Conservation (phyloP, 305 asterid species). For the Solanum hybrid region DNA sequence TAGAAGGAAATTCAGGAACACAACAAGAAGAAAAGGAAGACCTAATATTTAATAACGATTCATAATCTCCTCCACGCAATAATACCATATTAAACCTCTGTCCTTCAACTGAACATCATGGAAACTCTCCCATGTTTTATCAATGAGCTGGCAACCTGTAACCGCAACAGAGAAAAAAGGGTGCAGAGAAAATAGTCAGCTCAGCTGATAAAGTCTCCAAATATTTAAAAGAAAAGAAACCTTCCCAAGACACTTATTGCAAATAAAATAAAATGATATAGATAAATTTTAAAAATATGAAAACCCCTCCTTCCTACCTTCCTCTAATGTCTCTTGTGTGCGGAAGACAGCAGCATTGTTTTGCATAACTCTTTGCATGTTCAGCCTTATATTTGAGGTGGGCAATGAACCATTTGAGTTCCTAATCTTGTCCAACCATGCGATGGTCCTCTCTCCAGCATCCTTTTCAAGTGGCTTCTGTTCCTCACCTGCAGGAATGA, state of each 20-base stretch:
- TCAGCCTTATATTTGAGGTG: conserved; percentile 79
- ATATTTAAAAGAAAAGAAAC: background rate
- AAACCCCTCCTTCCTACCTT: conserved; percentile 40
- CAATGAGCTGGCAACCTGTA: conserved; percentile 83
- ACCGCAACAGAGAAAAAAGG: conserved; percentile 7
- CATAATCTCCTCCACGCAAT: conserved; percentile 1
- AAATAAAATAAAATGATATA: too few relatives aligned
- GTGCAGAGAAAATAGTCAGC: background rate
- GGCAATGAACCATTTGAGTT: conserved; percentile 89
- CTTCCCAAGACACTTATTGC: background rate
- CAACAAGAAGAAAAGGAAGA: background rate
- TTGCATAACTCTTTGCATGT: conserved; percentile 95
- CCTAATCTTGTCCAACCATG: conserved; percentile 93
- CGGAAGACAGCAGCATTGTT: conserved; percentile 98
- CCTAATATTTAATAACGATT: background rate
- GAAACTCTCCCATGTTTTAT: conserved; percentile 87
- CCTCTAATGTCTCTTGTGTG: conserved; percentile 91
- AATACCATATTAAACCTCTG: conserved; percentile 86
- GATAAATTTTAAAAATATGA: background rate
- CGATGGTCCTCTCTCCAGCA: conserved; percentile 85
- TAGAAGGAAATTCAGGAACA: conserved; percentile 1
- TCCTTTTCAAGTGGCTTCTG: conserved; percentile 74
- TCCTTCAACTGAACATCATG: conserved; percentile 81
- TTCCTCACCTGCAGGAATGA: conserved; percentile 49
- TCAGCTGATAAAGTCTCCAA: background rate